Base-by-base conservation (phyloP, 139 green algal genomes). In the Chlamydomonas sp. region DNA sequence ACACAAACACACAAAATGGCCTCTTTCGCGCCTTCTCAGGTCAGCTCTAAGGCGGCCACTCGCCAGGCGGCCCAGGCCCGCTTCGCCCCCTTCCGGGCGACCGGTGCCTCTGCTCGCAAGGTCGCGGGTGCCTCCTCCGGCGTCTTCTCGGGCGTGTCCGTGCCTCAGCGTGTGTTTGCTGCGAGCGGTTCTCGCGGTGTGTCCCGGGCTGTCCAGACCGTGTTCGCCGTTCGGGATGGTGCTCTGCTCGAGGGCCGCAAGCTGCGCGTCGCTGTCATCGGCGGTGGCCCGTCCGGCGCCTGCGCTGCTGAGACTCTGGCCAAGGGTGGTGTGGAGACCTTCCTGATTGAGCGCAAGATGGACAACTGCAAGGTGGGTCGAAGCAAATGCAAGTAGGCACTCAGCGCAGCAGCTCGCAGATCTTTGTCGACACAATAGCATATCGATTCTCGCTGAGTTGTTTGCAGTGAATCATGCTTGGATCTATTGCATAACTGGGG, bases 311-410 rank as follows among this genome's bases (percentile, higher is more conserved):
- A 99, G 92, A 98, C 96, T 3, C 94, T 99, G 31, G 98, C 98
- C 79, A 93, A 98, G 94, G 95, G 86, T 63, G 98, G 98, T 80
- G 93, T 98, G 14, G 98, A 99, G 94, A 97, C 97, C 10, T 99
- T 93, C 91, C 90, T 99, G 73, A 95, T 99, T 89, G 98, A 99
- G 96, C 93, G 98, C 77, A 99, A 99, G 94, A 90, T 99, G 88
- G 96, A 99, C 93, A 99, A 99, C 96, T 98, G 96, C 95, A 99
- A 99, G 96, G 94, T 97, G 85, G 31, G 31, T 49, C 31, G 31
- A 49, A 49, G 31, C 31, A 49, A 49, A 49, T 49, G 31, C 31
- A 49, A 49, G 31, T 49, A 49, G 31, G 31, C 31, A 49, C 31
- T 49, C 31, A 0, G 31, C 31, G 31, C 31, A 49, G 31, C 31